Evolutionary conservation across 441 rosid genomes (phyloP), one percentile per base, ranked within the genome.

Genomic region (Viola pubescens): DNA sequence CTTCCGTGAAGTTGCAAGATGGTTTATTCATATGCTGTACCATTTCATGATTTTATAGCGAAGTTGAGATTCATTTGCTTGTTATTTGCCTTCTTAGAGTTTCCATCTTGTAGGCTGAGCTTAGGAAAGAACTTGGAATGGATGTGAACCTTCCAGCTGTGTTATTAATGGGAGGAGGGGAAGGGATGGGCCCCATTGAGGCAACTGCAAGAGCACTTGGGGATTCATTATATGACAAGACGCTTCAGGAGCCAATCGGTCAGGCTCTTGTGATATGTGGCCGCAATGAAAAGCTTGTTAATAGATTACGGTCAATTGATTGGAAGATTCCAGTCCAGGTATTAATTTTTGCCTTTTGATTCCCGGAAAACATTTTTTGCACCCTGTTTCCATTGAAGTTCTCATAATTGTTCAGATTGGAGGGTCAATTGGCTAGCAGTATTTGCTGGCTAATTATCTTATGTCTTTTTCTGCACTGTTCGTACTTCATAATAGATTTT

Each of bases 131-230:
- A 61, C 80, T 86, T 40, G 91, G 87, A 42, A 86, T 94, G 98
- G 87, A 89, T 65, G 91, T 79, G 76, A 78, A 80, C 69, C 96
- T 94, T 74, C 98, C 98, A 46, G 95, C 97, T 53, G 96, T 88
- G 44, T 73, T 94, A 70, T 74, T 94, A 64, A 94, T 89, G 98
- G 98, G 98, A 10, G 98, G 98, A 77, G 98, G 97, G 62, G 98
- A 94, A 81, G 98, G 98, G 52, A 94, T 94, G 98, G 98, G 97
- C 6, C 98, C 98, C 9, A 89, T 94, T 10, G 97, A 94, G 79
- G 84, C 87, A 62, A 88, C 97, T 63, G 97, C 98, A 47, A 74
- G 77, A 51, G 96, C 91, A 41, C 90, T 92, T 45, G 92, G 80
- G 49, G 72, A 88, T 73, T 82, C 89, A 12, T 77, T 92, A 69